Evolutionary conservation across 768 basidiomycete species (phyloP), one percentile per base, ranked within the genome.

Genomic region (Russula olivacea): DNA sequence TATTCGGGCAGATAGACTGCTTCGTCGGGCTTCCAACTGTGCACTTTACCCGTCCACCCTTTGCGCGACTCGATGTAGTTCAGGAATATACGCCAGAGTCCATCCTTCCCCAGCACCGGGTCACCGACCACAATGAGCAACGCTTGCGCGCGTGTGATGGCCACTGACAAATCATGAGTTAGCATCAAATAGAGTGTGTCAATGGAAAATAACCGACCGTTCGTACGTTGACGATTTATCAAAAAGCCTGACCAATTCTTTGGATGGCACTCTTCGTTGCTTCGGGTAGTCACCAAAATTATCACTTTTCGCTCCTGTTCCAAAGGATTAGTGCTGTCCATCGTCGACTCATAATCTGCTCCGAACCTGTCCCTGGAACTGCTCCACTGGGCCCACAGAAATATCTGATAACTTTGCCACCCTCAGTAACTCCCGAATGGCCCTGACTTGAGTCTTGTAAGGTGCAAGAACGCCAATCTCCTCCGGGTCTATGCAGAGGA

Each of bases 91-190:
- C 74, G 43, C 86, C 86, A 87, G 1, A 84, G 71, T 0, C 80
- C 81, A 68, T 86, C 84, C 32, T 86, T 76, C 5, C 78, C 80
- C 5, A 87, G 77, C 5, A 86, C 71, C 0, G 85, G 82, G 67
- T 87, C 81, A 1, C 86, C 86, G 49, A 88, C 72, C 54, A 87
- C 74, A 63, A 87, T 80, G 10, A 88, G 78, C 4, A 87, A 74
- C 0, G 85, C 81, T 70, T 86, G 79, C 0, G 84, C 84, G 4
- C 86, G 82, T 0, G 86, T 88, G 15, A 88, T 72, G 4, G 86
- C 84, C 41, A 88, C 86, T 87, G 55, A 9, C 3, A 25, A 12
- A 30, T 30, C 5, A 40, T 36, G 11, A 12, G 12, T 28, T 21
- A 40, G 55, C 17, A 32, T 49, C 4, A 9, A 30, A 56, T 21